These are phyloP conservation scores for Neonectria hederae DNA, from an alignment of 2,329 filamentous ascomycete species.

Conservation along the genomic window DNA sequence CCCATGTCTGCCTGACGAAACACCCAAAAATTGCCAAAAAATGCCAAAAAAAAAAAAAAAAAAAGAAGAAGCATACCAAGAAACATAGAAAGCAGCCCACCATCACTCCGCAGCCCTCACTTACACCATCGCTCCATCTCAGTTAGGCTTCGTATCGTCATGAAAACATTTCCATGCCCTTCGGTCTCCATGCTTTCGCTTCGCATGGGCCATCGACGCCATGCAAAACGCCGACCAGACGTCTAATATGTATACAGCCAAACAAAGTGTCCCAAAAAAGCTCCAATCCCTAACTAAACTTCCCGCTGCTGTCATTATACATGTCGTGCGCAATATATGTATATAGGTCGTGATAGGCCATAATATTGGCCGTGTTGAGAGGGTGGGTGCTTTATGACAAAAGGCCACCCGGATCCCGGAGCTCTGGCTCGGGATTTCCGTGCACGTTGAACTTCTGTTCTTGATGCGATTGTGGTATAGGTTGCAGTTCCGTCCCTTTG, in stretches of 20 bases:
- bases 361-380: not conserved
- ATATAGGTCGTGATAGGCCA: slow-evolving; percentile 25
- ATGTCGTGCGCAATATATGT: slow-evolving; percentile 25
- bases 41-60: slow-evolving; percentile 6
- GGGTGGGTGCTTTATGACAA: slow-evolving; percentile 41
- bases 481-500: slow-evolving; percentile 56
- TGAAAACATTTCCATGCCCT: slow-evolving; percentile 6
- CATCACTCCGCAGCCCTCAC: slow-evolving; percentile 2
- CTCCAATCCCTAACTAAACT: slow-evolving; percentile 20
- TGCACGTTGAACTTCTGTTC: slow-evolving; percentile 46
- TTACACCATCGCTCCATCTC: not conserved
- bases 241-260: slow-evolving; percentile 28
- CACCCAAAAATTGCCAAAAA: slow-evolving; percentile 15
- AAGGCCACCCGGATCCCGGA: slow-evolving; percentile 54
- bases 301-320: slow-evolving; percentile 30
- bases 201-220: slow-evolving; percentile 11
- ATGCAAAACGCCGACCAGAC: slow-evolving; percentile 28
- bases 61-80: slow-evolving; percentile 16
- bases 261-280: slow-evolving; percentile 16
- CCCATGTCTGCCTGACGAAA: slow-evolving; percentile 29
- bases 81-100: slow-evolving; percentile 17
- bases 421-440: slow-evolving; percentile 45
- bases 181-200: slow-evolving; percentile 5
- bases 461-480: slow-evolving; percentile 55
- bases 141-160: slow-evolving; percentile 13